These are phyloP conservation scores for Penicillium crustosum DNA, from an alignment of 2,329 filamentous ascomycete species.

Conservation along the genomic window DNA sequence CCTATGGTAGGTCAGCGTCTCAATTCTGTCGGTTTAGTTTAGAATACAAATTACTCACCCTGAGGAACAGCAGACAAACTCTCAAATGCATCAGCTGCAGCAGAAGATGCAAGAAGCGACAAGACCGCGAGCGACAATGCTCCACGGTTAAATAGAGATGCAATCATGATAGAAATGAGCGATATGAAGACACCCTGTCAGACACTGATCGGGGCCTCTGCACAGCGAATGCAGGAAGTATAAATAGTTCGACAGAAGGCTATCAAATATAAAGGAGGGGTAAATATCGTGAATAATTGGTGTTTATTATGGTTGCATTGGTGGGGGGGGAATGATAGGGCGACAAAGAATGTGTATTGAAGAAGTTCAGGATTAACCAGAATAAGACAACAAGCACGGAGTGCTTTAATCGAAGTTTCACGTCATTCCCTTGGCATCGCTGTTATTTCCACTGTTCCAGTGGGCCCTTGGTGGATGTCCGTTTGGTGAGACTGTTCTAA, in stretches of 20 bases:
- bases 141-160: constrained; percentile 26
- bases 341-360: constrained; percentile 4
- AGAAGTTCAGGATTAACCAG: neutral
- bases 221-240: constrained; percentile 5
- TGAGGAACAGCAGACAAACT: constrained; percentile 35
- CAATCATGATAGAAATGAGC: constrained; percentile 27
- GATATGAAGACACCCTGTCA: constrained; percentile 7
- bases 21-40: neutral
- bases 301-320: constrained; percentile 31
- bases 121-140: constrained; percentile 33
- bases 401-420: constrained; percentile 1
- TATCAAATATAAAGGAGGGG: constrained; percentile 13
- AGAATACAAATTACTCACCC: constrained; percentile 24
- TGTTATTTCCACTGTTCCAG: neutral
- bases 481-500: neutral
- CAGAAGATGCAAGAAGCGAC: constrained; percentile 31
- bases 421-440: constrained; percentile 3
- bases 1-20: constrained; percentile 20
- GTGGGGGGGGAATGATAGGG: constrained; percentile 16
- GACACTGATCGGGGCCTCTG: neutral
- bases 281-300: neutral
- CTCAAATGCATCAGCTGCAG: constrained; percentile 37
- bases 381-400: neutral
- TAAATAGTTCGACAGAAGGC: constrained; percentile 16
- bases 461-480: constrained; percentile 4